Evolutionary conservation across 2,329 filamentous ascomycete genomes (phyloP).

Genomic region (Alternaria gansuensis): DNA sequence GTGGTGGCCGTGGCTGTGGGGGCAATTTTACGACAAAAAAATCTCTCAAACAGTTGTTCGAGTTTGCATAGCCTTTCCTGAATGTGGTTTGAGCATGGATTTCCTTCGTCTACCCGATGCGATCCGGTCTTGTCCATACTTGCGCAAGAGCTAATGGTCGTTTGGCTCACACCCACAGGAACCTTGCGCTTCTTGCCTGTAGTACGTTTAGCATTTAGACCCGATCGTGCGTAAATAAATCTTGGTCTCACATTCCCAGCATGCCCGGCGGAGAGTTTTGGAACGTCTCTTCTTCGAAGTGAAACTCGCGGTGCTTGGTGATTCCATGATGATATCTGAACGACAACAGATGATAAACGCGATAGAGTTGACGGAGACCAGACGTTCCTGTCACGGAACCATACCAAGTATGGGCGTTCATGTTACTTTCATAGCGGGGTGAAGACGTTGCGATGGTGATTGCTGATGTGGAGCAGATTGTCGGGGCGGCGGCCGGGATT

Average conservation of each 20-base stretch:
- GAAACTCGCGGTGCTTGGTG: constrained; percentile 27
- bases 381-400: constrained; percentile 20
- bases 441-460: constrained; percentile 39
- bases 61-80: constrained; percentile 47
- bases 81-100: constrained; percentile 42
- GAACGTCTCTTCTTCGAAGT: constrained; percentile 37
- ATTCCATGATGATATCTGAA: constrained; percentile 31
- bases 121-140: constrained; percentile 26
- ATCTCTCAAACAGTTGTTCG: constrained; percentile 49
- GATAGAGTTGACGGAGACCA: constrained; percentile 4
- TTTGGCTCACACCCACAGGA: constrained; percentile 26
- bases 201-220: constrained; percentile 21
- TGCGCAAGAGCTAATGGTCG: constrained; percentile 24
- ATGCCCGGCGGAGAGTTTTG: constrained; percentile 43
- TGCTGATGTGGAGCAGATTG: constrained; percentile 33
- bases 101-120: constrained; percentile 30
- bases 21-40: constrained; percentile 46
- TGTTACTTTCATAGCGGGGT: constrained; percentile 48
- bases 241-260: constrained; percentile 49
- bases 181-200: constrained; percentile 47
- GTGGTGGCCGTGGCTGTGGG: constrained; percentile 19
- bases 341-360: background rate
- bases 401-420: constrained; percentile 33
- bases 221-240: background rate
- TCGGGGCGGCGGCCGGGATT: constrained; percentile 40